phyloP scores from a whole-genome alignment of 108 stramenopile genomes.

The Aurantiochytrium sp. region DNA sequence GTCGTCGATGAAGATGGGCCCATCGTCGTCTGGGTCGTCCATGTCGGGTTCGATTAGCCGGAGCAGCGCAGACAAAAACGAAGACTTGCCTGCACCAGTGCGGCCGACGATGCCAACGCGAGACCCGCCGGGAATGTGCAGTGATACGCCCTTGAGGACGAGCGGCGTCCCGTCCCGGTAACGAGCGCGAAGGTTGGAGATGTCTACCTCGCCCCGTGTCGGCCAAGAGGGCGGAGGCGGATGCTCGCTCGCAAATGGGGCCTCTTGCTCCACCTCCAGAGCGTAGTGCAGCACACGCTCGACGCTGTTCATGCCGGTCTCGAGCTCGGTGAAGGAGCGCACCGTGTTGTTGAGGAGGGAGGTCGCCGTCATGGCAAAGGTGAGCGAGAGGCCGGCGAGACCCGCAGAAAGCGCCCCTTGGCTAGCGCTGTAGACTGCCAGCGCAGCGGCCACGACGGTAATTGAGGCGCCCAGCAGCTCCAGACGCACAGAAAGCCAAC shows the following conservation, averaged over 20 bases:
- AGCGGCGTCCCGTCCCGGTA: constrained; percentile 72
- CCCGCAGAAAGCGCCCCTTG: constrained; percentile 33
- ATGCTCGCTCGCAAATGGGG: neutral
- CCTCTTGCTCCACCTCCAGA: constrained; percentile 48
- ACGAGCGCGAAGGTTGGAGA: constrained; percentile 69
- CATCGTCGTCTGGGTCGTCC: constrained; percentile 52
- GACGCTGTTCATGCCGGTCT: constrained; percentile 77
- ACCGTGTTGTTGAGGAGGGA: constrained; percentile 76
- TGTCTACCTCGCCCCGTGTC: constrained; percentile 60
- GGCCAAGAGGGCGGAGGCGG: constrained; percentile 64
- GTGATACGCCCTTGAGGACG: constrained; percentile 76
- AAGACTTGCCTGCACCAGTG: constrained; percentile 72
- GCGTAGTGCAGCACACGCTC: constrained; percentile 78
- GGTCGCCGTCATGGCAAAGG: constrained; percentile 69
- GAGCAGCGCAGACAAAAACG: constrained; percentile 74
- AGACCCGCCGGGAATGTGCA: constrained; percentile 70
- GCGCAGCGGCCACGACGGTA: constrained; percentile 60
- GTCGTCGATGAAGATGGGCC: constrained; percentile 78
- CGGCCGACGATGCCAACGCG: constrained; percentile 80
- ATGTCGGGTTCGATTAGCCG: constrained; percentile 70
- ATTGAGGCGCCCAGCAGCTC: constrained; percentile 71
- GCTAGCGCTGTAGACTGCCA: constrained; percentile 41
- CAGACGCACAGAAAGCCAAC: constrained; percentile 71
- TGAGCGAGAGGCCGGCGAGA: constrained; percentile 63
- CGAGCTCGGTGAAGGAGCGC: constrained; percentile 72